Base-by-base conservation (phyloP, 371 early-diverging fungal genomes). In the Mucor indicus region DNA sequence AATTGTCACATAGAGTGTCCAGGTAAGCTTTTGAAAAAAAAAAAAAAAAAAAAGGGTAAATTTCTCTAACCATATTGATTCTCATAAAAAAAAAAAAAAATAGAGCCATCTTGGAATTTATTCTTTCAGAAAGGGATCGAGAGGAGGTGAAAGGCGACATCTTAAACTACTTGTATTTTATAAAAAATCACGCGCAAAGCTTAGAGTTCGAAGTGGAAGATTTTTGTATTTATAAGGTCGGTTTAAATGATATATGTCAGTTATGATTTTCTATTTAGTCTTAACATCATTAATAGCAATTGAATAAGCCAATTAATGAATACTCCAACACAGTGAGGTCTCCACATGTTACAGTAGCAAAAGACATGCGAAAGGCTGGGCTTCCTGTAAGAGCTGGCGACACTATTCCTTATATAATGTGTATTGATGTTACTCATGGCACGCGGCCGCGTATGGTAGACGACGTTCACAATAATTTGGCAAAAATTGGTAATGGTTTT, bases 271-370 rank as follows among this genome's bases (percentile, higher is more conserved):
- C 15, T 16, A 13, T 16, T 27, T 22, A 3, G 4, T 22, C 1
- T 21, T 23, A 11, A 17, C 16, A 15, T 40, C 21, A 45, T 38
- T 50, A 42, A 24, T 56, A 86, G 83, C 70, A 85, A 27, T 67
- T 99, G 31, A 87, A 91, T 8, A 99, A 98, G 72, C 57, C 83
- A 24, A 92, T 92, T 0, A 86, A 91, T 33, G 83, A 80, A 10
- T 99, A 99, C 62, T 69, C 80, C 1, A 89, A 91, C 55, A 66
- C 68, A 21, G 86, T 83, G 44, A 53, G 76, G 2, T 91, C 91
- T 42, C 96, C 97, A 0, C 99, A 98, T 53, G 96, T 98, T 8
- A 77, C 78, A 33, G 98, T 99, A 1, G 99, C 98, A 4, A 67
- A 89, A 15, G 72, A 85, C 3, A 73, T 96, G 74, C 86, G 87